These are phyloP conservation scores for Amphibolis antarctica DNA, from an alignment of 106 monocot genomes.

Conservation along the genomic window DNA sequence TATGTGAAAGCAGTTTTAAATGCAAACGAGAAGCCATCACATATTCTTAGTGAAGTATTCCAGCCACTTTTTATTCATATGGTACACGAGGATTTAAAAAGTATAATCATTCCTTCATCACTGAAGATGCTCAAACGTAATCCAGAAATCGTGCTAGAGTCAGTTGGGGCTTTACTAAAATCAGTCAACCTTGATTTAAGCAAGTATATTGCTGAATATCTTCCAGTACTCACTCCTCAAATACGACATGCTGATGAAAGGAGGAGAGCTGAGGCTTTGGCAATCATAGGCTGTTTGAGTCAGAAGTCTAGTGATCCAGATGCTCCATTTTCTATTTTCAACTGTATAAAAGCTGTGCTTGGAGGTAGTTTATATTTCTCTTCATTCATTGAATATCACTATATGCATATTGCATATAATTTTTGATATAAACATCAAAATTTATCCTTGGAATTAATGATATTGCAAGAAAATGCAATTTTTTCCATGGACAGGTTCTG, in stretches of 20 bases:
- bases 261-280: conserved; percentile 57
- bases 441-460: background rate
- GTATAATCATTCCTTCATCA: conserved; percentile 52
- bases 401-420: no score
- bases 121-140: conserved; percentile 91
- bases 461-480: background rate
- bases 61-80: conserved; percentile 52
- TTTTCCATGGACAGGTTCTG: conserved; percentile 48
- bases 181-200: conserved; percentile 73
- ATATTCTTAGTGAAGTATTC: conserved; percentile 41
- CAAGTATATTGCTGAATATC: conserved; percentile 70
- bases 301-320: conserved; percentile 90
- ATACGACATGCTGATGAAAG: conserved; percentile 79
- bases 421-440: background rate
- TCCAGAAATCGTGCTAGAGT: conserved; percentile 88
- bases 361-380: conserved; percentile 35
- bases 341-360: conserved; percentile 50
- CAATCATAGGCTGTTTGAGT: conserved; percentile 58
- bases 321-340: conserved; percentile 50
- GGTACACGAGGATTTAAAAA: conserved; percentile 73
- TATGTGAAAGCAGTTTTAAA: conserved; percentile 72
- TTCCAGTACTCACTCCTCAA: conserved; percentile 75
- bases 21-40: conserved; percentile 74
- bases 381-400: background rate
- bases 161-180: conserved; percentile 45